Conservation (phyloP, 1,284 basidiomycete species). For the Wolfiporia cocos region DNA sequence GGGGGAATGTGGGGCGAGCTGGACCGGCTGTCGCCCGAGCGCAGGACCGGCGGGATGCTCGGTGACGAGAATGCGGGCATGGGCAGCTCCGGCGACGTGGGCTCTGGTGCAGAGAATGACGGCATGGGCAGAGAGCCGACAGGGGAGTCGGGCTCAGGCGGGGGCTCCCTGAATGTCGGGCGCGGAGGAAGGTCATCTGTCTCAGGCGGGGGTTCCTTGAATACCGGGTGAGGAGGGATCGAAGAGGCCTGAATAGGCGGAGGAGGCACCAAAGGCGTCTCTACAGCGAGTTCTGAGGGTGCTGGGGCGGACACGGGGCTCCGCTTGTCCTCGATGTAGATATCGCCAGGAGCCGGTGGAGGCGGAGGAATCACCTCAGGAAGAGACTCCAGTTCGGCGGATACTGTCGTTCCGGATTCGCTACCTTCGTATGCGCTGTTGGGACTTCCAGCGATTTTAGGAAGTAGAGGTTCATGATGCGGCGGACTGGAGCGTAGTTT, state of each 20-base stretch:
- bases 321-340: conserved; percentile 5
- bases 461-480: conserved; percentile 7
- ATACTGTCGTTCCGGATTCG: conserved; percentile 5
- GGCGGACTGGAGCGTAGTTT: conserved; percentile 20
- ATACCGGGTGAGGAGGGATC: conserved; percentile 20
- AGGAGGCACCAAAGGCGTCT: conserved; percentile 13
- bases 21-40: conserved; percentile 28
- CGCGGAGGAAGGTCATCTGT: conserved; percentile 36
- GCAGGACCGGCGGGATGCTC: conserved; percentile 32
- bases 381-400: conserved; percentile 12
- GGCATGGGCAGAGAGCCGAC: conserved; percentile 27
- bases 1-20: conserved; percentile 23
- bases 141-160: conserved; percentile 27
- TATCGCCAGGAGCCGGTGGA: conserved; percentile 9
- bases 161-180: conserved; percentile 46
- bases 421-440: neutral
- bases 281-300: neutral
- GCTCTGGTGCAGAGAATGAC: conserved; percentile 21
- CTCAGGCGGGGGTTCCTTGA: conserved; percentile 35
- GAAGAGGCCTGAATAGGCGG: conserved; percentile 22
- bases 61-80: conserved; percentile 19
- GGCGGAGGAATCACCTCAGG: conserved; percentile 1
- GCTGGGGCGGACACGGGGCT: conserved; percentile 1
- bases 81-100: conserved; percentile 15
- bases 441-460: conserved; percentile 5